Percentiles rank a stretch among this genome's conserved stretches.
phyloP scores from a whole-genome alignment of 305 asterid genomes.

The Ilex paraguariensis region DNA sequence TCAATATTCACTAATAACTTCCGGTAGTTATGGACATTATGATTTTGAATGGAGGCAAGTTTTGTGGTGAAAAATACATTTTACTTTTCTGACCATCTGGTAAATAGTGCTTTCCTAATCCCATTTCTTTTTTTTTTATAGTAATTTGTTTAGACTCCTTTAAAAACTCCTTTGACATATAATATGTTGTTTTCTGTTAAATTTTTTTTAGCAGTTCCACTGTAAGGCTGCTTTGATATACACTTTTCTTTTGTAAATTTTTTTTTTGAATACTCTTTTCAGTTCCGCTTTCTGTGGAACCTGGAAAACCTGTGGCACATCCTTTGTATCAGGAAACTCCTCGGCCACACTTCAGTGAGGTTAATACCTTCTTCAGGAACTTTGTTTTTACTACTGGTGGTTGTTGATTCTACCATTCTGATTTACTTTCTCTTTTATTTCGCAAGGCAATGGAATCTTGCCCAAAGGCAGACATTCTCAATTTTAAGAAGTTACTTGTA shows the following conservation, averaged over 20 bases:
- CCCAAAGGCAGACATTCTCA: conserved; percentile 73
- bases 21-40: background rate
- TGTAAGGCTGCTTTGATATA: background rate
- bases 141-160: background rate
- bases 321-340: conserved; percentile 77
- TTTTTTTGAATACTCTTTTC: conserved; percentile 10
- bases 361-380: conserved; percentile 19
- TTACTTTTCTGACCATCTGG: too few species aligned
- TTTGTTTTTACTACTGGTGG: background rate
- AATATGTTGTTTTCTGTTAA: background rate
- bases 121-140: background rate
- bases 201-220: background rate
- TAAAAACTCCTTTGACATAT: background rate
- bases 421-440: background rate
- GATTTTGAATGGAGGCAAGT: background rate
- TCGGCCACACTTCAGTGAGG: conserved; percentile 71
- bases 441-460: conserved; percentile 70
- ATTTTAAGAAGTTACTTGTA: conserved; percentile 60
- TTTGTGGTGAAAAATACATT: too few species aligned
- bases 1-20: background rate
- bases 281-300: conserved; percentile 64
- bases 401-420: background rate
- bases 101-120: background rate
- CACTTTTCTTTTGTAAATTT: background rate
- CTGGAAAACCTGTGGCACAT: conserved; percentile 57